These are phyloP conservation scores for Neotropicomus parvogracilis DNA, from an alignment of 1,284 basidiomycete species.

Conservation along the genomic window DNA sequence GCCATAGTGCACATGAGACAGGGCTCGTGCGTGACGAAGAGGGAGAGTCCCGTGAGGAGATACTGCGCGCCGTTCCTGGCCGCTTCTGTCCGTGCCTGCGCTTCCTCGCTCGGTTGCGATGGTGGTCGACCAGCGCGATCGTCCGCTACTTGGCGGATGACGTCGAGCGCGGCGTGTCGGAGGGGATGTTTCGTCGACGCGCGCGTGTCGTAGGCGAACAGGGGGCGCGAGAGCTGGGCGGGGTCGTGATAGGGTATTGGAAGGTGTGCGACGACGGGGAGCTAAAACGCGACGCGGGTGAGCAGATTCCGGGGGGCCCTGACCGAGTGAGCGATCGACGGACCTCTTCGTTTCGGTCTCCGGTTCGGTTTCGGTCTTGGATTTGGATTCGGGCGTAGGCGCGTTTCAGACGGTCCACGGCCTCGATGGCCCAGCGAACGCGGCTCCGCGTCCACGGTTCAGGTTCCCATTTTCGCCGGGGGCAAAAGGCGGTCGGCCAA, in stretches of 20 bases:
- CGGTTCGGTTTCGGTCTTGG: conserved; percentile 11
- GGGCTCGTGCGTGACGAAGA: conserved; percentile 91
- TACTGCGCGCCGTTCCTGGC: conserved; percentile 70
- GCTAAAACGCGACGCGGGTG: conserved; percentile 36
- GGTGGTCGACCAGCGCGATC: conserved; percentile 40
- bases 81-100: conserved; percentile 5
- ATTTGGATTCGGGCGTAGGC: conserved; percentile 47
- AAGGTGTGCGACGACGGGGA: conserved; percentile 76
- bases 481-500: conserved; percentile 83
- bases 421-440: conserved; percentile 70
- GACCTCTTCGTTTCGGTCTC: conserved; percentile 55
- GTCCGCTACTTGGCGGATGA: conserved; percentile 66
- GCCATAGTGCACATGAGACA: conserved; percentile 97
- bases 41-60: conserved; percentile 74
- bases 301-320: not conserved
- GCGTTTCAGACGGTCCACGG: conserved; percentile 51
- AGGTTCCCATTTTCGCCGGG: conserved; percentile 64
- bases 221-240: conserved; percentile 36
- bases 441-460: conserved; percentile 66
- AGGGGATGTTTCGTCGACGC: conserved; percentile 67
- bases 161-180: conserved; percentile 77
- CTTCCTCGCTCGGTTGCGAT: not conserved
- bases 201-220: conserved; percentile 71
- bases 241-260: conserved; percentile 54
- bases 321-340: too few species aligned